Conservation (phyloP, 306 rosid genomes). For the Pyrus pyrifolia region DNA sequence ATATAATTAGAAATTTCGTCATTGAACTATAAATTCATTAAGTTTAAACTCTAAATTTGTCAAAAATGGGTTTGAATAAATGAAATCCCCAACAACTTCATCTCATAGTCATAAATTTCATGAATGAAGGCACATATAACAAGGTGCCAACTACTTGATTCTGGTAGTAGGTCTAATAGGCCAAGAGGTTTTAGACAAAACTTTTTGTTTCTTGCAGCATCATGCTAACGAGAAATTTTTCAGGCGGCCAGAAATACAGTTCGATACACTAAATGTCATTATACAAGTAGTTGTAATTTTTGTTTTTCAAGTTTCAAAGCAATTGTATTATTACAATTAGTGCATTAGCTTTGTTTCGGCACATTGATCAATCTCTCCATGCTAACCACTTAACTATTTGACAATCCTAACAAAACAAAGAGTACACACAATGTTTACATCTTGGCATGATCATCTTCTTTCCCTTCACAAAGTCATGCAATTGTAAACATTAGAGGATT, state of each 20-base stretch:
- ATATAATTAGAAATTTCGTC: neutral
- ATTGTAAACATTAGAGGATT: neutral
- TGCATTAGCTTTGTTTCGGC: no score
- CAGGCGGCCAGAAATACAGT: accelerated
- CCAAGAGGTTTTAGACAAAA: neutral
- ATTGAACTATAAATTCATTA: no score
- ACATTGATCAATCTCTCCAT: no score
- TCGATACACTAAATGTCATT: no score
- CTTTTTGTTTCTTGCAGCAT: neutral
- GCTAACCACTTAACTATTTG: neutral
- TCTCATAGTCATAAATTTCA: neutral
- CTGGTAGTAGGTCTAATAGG: neutral
- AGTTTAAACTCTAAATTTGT: no score
- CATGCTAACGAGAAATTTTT: neutral
- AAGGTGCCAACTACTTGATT: neutral
- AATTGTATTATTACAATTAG: no score
- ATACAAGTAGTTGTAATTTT: no score
- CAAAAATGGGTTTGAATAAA: neutral
- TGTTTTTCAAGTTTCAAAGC: no score
- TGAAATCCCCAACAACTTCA: neutral
- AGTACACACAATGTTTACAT: neutral
- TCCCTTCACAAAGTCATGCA: neutral
- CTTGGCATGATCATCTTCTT: neutral
- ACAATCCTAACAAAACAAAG: neutral
- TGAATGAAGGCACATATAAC: neutral